Evolutionary conservation across 2,329 filamentous ascomycete species (phyloP).

Genomic region (Cladorrhinum sp.): DNA sequence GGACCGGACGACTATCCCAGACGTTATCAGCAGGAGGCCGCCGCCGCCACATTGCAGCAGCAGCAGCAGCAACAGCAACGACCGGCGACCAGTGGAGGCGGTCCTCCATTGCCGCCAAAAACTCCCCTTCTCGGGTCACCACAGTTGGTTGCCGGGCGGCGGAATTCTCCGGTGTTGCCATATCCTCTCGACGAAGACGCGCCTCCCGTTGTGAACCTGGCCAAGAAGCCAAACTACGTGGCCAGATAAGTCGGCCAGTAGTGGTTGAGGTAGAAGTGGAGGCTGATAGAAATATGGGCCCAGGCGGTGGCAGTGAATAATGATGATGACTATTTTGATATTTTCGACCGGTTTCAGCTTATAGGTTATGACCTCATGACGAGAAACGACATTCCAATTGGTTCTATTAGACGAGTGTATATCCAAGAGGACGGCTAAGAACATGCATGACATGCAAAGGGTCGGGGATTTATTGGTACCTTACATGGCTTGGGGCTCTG

Average conservation of each 20-base stretch:
- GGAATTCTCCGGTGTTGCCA: constrained; percentile 50
- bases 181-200: constrained; percentile 79
- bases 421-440: neutral
- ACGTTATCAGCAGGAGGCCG: constrained; percentile 31
- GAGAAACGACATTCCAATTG: neutral
- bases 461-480: constrained; percentile 4
- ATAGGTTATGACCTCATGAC: constrained; percentile 1
- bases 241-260: constrained; percentile 19
- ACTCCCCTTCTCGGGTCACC: constrained; percentile 61
- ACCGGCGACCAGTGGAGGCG: constrained; percentile 41
- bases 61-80: constrained; percentile 31
- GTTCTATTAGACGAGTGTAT: constrained; percentile 10
- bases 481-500: neutral
- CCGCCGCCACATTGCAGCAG: constrained; percentile 30
- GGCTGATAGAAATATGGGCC: neutral
- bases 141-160: constrained; percentile 36
- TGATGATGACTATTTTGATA: constrained; percentile 1
- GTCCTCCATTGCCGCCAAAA: constrained; percentile 73
- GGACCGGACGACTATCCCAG: constrained; percentile 57
- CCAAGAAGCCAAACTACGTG: constrained; percentile 75
- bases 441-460: constrained; percentile 4
- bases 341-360: neutral
- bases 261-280: neutral
- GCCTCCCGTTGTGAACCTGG: constrained; percentile 81
- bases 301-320: neutral